A percentile compares a stretch with the other conserved stretches of the same genome.
Conservation (phyloP, 129 eudicot genomes). For the Rutidosis leptorrhynchoides region DNA sequence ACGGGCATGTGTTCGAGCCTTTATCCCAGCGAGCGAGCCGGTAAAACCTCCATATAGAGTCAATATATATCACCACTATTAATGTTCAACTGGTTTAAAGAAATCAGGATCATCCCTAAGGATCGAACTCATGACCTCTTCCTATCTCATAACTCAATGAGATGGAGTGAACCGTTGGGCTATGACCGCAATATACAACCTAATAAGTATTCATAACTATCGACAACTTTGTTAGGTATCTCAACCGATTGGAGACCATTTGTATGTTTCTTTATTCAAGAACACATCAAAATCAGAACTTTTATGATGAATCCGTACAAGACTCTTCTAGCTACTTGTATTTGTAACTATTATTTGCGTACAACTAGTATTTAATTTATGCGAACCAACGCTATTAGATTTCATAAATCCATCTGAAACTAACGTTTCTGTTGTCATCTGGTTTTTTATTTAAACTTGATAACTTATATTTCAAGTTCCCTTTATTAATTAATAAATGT, state of each 20-base stretch:
- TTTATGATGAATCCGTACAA: constrained; percentile 23
- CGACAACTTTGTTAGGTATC: background rate
- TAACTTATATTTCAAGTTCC: background rate
- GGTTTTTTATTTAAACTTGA: background rate
- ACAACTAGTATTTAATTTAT: constrained; percentile 14
- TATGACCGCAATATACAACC: too few species aligned
- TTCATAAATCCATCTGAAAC: constrained; percentile 10
- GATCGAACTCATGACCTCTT: too few species aligned
- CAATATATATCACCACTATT: too few species aligned
- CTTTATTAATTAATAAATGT: background rate
- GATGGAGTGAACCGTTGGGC: too few species aligned
- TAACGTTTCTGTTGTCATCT: constrained; percentile 22
- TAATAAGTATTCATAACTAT: too few species aligned
- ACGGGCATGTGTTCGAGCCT: too few species aligned
- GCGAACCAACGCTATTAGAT: constrained; percentile 10
- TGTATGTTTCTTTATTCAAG: background rate
- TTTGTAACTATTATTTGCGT: constrained; percentile 12
- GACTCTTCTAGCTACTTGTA: constrained; percentile 22
- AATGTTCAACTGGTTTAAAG: too few species aligned
- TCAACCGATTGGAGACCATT: background rate
- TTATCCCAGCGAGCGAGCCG: too few species aligned
- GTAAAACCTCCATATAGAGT: too few species aligned
- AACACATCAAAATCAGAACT: constrained; percentile 15
- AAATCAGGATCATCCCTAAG: too few species aligned
- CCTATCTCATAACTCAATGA: too few species aligned